Percentiles rank a stretch among this genome's conserved stretches.
phyloP scores from a whole-genome alignment of 108 stramenopile genomes.

The Nitzschia sp. region DNA sequence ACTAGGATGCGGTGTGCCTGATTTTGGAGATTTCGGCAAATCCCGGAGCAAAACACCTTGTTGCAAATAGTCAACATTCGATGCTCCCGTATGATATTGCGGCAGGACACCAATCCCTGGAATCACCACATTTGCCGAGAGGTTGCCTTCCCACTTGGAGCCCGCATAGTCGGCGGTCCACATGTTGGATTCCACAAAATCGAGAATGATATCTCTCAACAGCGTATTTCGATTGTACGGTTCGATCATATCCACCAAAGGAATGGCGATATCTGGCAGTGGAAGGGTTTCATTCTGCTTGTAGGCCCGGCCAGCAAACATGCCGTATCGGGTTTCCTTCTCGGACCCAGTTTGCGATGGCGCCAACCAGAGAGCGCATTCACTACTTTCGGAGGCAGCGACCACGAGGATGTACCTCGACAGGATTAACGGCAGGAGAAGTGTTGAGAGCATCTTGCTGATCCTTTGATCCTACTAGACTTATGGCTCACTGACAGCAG shows the following conservation, averaged over 20 bases:
- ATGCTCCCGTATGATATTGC: conserved; percentile 40
- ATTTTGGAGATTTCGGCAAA: conserved; percentile 1
- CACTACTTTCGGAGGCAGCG: too few species aligned
- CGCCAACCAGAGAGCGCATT: conserved; percentile 47
- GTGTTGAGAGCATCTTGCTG: too few species aligned
- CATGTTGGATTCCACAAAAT: conserved; percentile 31
- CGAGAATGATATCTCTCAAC: conserved; percentile 10
- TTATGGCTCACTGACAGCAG: too few species aligned
- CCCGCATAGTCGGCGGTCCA: conserved; percentile 39
- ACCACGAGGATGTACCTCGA: too few species aligned
- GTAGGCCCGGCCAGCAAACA: conserved; percentile 44
- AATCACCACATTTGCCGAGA: conserved; percentile 21
- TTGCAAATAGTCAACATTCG: conserved; percentile 46
- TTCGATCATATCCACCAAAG: conserved; percentile 38
- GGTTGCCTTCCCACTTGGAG: conserved; percentile 38
- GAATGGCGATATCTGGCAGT: conserved; percentile 48
- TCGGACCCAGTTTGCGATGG: conserved; percentile 31
- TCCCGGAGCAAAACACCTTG: conserved; percentile 27
- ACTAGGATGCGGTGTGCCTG: conserved; percentile 38
- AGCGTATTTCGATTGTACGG: conserved; percentile 2
- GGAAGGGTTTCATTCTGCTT: conserved; percentile 35
- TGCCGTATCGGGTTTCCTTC: conserved; percentile 33
- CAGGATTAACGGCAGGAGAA: too few species aligned
- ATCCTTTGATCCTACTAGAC: too few species aligned
- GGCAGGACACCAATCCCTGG: conserved; percentile 44